Conservation (phyloP, 257 asterid genomes). For the Solanum arcanum region DNA sequence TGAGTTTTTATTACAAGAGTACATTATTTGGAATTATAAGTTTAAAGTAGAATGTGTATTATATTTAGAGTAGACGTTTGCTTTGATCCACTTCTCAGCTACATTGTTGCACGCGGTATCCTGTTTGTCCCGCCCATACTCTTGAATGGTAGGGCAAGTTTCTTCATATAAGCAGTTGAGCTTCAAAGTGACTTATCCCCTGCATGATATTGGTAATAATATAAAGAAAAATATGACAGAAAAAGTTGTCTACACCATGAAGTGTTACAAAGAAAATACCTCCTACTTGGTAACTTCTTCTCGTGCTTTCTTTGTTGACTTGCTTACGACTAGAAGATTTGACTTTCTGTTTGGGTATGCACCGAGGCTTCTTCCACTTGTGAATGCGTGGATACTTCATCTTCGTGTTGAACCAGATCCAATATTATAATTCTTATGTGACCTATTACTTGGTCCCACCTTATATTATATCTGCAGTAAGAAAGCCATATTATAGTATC, state of each 20-base stretch:
- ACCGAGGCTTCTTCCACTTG: constrained; percentile 9
- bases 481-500: neutral
- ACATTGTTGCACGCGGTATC: constrained; percentile 46
- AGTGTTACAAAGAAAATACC: constrained; percentile 22
- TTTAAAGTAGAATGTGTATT: constrained; percentile 15
- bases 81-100: constrained; percentile 38
- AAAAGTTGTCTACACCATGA: neutral
- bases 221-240: neutral
- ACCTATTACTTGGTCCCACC: constrained; percentile 53
- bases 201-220: constrained; percentile 9
- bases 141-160: constrained; percentile 2
- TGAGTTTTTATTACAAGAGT: neutral
- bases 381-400: constrained; percentile 35
- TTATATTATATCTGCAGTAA: constrained; percentile 53
- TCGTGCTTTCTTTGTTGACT: constrained; percentile 47
- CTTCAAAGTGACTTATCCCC: constrained; percentile 49
- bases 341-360: neutral
- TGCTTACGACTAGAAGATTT: constrained; percentile 24
- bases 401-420: constrained; percentile 38
- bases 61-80: constrained; percentile 28
- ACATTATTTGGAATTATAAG: neutral
- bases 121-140: constrained; percentile 68
- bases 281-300: constrained; percentile 55
- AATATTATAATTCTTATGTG: constrained; percentile 38
- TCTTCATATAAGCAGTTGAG: constrained; percentile 50